Base-by-base conservation (phyloP, 2,329 filamentous ascomycete genomes). In the Fusarium newnesense region DNA sequence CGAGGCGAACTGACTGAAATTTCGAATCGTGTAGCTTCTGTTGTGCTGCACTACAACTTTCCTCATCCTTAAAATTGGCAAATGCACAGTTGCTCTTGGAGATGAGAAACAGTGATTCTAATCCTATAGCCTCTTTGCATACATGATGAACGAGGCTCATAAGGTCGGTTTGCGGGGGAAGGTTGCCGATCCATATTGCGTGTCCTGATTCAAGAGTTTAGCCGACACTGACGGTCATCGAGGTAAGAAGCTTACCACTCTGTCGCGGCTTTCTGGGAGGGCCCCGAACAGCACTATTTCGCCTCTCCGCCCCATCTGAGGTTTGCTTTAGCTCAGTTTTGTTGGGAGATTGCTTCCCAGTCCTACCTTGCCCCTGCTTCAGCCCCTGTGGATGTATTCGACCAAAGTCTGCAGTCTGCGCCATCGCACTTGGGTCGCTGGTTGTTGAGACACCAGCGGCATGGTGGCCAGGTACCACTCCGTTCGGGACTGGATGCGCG, bases 1-100 rank as follows among this genome's bases (percentile, higher is more conserved):
- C 95, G 9, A 98, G 87, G 32, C 94, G 90, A 24, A 96, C 93
- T 0, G 94, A 92, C 76, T 96, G 91, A 76, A 98, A 98, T 63
- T 92, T 92, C 3, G 95, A 97, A 78, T 98, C 95, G 80, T 98
- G 94, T 49, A 98, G 92, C 74, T 94, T 91, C 50, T 91, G 88
- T 84, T 97, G 94, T 0, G 96, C 96, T 13, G 89, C 87, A 11
- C 89, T 84, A 79, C 95, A 98, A 9, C 91, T 90, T 7, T 86
- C 84, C 77, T 97, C 95, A 57, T 94, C 93, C 71, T 92, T 93
- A 81, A 97, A 98, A 79, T 98, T 98, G 73, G 97, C 94, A 84
- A 98, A 98, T 0, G 95, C 96, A 79, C 96, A 98, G 79, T 98
- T 98, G 80, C 95, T 98, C 81, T 98, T 98, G 0, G 95, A 96